Conservation (phyloP, 2,329 filamentous ascomycete species). For the Fusarium poae region DNA sequence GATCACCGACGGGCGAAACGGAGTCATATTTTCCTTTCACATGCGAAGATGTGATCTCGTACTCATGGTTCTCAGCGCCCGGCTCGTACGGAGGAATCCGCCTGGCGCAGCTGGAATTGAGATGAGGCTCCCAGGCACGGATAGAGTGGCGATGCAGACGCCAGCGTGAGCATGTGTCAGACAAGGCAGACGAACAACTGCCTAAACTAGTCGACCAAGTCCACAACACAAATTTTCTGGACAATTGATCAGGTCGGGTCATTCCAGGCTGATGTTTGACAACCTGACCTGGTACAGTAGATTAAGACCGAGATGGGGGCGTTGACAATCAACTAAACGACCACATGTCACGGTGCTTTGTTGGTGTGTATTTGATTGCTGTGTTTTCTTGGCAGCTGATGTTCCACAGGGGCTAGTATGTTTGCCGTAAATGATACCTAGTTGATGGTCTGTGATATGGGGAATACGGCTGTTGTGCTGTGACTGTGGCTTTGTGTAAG, state of each 20-base stretch:
- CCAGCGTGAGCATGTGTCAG: conserved; percentile 21
- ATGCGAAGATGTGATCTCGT: conserved; percentile 15
- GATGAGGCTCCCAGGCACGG: conserved; percentile 22
- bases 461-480: conserved; percentile 17
- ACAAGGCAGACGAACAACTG: conserved; percentile 26
- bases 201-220: conserved; percentile 3
- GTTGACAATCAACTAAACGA: conserved; percentile 15
- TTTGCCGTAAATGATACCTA: conserved; percentile 14
- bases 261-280: conserved; percentile 20
- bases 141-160: conserved; percentile 27
- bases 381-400: conserved; percentile 2
- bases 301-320: conserved; percentile 8
- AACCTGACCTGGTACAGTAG: conserved; percentile 7
- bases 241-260: neutral
- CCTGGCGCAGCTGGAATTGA: conserved; percentile 18
- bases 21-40: conserved; percentile 1
- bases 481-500: conserved; percentile 24
- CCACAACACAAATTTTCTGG: conserved; percentile 20
- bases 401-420: conserved; percentile 13
- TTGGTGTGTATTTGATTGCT: conserved; percentile 12
- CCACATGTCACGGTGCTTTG: conserved; percentile 3
- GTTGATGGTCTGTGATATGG: neutral
- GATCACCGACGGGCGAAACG: conserved; percentile 10
- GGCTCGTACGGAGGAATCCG: conserved; percentile 35
- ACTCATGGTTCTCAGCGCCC: conserved; percentile 23